Percentiles rank a stretch among this genome's conserved stretches.
phyloP scores from a whole-genome alignment of 345 rosid species.

The Kernera saxatilis region DNA sequence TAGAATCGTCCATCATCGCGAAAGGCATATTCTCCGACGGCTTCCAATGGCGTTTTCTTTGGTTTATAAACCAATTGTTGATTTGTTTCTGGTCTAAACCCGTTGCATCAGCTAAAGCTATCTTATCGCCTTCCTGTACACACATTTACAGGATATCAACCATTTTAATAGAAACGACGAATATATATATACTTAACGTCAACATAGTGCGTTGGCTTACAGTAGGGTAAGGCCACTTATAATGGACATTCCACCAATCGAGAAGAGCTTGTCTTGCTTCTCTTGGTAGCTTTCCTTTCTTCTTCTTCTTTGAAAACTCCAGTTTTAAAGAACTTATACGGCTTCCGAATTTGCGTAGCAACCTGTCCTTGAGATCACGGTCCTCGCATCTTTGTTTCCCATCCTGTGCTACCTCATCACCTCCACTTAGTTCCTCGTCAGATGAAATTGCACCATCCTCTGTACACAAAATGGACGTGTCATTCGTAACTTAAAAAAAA shows the following conservation, averaged over 20 bases:
- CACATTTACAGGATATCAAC: not conserved
- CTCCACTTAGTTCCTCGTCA: constrained; percentile 65
- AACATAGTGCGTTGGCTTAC: constrained; percentile 43
- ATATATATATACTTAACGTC: no score
- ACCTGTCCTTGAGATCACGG: constrained; percentile 55
- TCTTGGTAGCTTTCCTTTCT: constrained; percentile 81
- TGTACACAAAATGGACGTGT: not conserved
- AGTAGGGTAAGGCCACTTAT: constrained; percentile 92
- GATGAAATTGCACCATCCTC: constrained; percentile 65
- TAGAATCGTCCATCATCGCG: constrained; percentile 55
- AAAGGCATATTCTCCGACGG: constrained; percentile 81
- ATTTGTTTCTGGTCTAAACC: constrained; percentile 85
- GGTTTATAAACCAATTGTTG: constrained; percentile 90
- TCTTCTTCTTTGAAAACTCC: constrained; percentile 83
- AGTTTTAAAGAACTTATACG: constrained; percentile 66
- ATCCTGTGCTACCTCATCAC: constrained; percentile 47
- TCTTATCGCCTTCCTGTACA: constrained; percentile 71
- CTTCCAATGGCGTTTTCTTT: constrained; percentile 86
- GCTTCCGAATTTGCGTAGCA: constrained; percentile 63
- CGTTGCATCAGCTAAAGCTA: constrained; percentile 67
- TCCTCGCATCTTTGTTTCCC: constrained; percentile 50
- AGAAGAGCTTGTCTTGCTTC: constrained; percentile 78
- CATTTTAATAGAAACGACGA: no score
- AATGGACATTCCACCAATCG: constrained; percentile 77
- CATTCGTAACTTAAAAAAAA: not conserved